A percentile compares a stretch with the other conserved stretches of the same genome.
phyloP scores from a whole-genome alignment of 2,329 filamentous ascomycete genomes.

The Plectosphaerella cucumerina region DNA sequence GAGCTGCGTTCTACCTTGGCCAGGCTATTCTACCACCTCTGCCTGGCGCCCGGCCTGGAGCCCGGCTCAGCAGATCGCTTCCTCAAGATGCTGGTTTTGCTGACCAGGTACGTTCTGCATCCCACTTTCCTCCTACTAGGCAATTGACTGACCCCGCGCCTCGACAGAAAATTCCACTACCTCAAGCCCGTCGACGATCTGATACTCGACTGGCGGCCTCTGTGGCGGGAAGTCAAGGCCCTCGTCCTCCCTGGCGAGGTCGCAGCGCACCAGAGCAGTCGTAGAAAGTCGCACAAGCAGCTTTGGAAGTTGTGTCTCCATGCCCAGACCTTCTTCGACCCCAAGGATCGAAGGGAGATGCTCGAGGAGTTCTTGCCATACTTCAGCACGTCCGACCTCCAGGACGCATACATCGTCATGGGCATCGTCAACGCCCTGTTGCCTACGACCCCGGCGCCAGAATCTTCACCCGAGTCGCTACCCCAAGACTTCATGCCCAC shows the following conservation, averaged over 20 bases:
- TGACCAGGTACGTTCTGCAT: conserved; percentile 73
- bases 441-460: conserved; percentile 75
- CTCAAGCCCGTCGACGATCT: conserved; percentile 86
- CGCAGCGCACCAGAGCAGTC: conserved; percentile 55
- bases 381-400: conserved; percentile 90
- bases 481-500: conserved; percentile 88
- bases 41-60: conserved; percentile 86
- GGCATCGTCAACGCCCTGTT: conserved; percentile 83
- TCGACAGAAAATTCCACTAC: conserved; percentile 82
- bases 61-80: conserved; percentile 80
- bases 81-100: conserved; percentile 89
- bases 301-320: conserved; percentile 88
- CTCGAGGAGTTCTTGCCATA: conserved; percentile 76
- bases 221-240: conserved; percentile 89
- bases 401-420: conserved; percentile 89
- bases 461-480: conserved; percentile 68
- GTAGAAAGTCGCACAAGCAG: conserved; percentile 55
- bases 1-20: conserved; percentile 79
- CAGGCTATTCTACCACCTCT: conserved; percentile 89
- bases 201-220: conserved; percentile 85
- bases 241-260: conserved; percentile 85
- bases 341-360: conserved; percentile 76
- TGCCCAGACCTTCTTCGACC: conserved; percentile 89
- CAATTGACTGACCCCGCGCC: not conserved
- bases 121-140: not conserved